A percentile compares a stretch with the other conserved stretches of the same genome.
Conservation (phyloP, 179 eudicot species). For the Nepenthes alata region DNA sequence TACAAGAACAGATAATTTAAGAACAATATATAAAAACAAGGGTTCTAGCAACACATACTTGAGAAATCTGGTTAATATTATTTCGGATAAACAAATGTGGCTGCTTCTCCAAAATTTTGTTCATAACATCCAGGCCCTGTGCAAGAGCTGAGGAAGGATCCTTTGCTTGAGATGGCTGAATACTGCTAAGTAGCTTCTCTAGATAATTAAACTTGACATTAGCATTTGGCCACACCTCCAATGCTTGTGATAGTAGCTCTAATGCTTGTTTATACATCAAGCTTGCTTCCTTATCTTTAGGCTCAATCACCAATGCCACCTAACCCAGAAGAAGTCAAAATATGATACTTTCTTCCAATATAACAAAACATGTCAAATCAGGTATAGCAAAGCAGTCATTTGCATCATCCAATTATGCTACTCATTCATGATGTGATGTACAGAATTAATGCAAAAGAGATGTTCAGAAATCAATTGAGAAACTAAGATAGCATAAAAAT, state of each 20-base stretch:
- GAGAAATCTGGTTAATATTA: conserved; percentile 87
- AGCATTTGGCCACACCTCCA: conserved; percentile 99
- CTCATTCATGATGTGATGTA: too few relatives aligned
- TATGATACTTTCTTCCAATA: not conserved
- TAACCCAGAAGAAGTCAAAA: conserved; percentile 12
- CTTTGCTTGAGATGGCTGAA: conserved; percentile 88
- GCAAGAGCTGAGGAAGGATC: conserved; percentile 98
- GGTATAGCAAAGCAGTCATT: not conserved
- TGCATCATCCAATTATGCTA: too few relatives aligned
- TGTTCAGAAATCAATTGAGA: too few relatives aligned
- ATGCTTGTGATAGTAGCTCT: conserved; percentile 86
- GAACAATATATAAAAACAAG: conserved; percentile 1
- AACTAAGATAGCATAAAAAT: too few relatives aligned
- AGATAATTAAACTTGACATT: conserved; percentile 97
- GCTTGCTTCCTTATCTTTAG: conserved; percentile 96
- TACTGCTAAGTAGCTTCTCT: conserved; percentile 88
- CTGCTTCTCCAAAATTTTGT: conserved; percentile 96
- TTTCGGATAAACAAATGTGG: conserved; percentile 91
- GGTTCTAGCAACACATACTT: conserved; percentile 32
- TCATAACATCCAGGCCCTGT: conserved; percentile 96
- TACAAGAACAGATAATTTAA: not conserved
- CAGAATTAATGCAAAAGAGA: too few relatives aligned
- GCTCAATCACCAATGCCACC: conserved; percentile 98
- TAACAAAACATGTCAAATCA: not conserved
- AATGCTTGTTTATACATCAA: conserved; percentile 93